Base-by-base conservation (phyloP, 257 asterid genomes). In the Solanum clarkiae region DNA sequence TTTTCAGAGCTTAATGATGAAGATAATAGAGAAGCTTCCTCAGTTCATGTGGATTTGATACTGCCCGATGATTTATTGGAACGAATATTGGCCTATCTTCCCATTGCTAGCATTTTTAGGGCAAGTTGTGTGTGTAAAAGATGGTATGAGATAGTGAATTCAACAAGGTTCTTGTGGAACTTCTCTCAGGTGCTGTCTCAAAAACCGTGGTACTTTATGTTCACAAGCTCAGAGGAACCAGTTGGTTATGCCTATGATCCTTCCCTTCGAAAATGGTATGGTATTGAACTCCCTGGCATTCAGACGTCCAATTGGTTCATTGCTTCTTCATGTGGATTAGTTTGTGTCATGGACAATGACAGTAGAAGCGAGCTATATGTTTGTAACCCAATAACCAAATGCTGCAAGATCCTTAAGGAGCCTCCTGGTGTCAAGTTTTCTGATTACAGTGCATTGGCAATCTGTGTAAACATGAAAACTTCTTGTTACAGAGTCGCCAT, bases 161-260 rank as follows among this genome's bases (percentile, higher is more conserved):
- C 98, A 4, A 91, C 90, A 84, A 89, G 95, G 83, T 97, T 97
- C 82, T 87, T 91, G 0, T 93, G 97, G 95, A 92, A 93, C 71
- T 86, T 88, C 85, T 88, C 97, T 62, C 92, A 88, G 8, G 83
- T 84, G 57, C 85, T 84, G 45, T 63, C 93, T 2, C 95, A 93
- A 29, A 95, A 93, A 86, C 99, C 99, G 4, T 95, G 98, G 99
- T 97, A 97, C 88, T 97, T 95, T 87, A 97, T 97, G 99, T 97
- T 97, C 89, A 97, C 99, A 7, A 89, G 97, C 93, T 92, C 97
- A 0, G 95, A 97, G 26, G 98, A 93, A 70, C 98, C 99, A 1
- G 87, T 84, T 75, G 99, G 99, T 53, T 94, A 91, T 84, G 96
- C 97, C 1, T 97, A 90, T 18, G 99, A 97, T 82, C 98, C 98